Evolutionary conservation across 2,329 filamentous ascomycete species (phyloP).

Genomic region (Helotiales sp.): DNA sequence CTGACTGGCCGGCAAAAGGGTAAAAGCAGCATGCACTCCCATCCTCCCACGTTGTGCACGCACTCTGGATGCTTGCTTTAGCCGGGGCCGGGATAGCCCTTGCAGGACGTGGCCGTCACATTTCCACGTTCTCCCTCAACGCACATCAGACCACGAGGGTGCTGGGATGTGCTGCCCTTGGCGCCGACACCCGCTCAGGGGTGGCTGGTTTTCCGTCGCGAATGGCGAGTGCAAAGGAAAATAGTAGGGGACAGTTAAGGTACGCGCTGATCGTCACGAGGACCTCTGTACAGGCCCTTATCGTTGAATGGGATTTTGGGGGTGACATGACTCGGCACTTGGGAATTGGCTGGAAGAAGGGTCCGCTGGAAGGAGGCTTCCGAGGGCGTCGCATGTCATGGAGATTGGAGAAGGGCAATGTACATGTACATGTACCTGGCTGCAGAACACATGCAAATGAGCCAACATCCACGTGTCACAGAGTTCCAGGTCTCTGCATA

Average conservation of each 20-base stretch:
- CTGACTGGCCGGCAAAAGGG: not conserved
- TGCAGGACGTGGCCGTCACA: not conserved
- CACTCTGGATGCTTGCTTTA: not conserved
- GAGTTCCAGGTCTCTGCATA: too few relatives aligned
- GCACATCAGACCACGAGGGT: conserved; percentile 1
- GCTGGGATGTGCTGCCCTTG: not conserved
- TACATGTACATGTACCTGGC: too few relatives aligned
- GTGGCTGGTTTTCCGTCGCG: conserved; percentile 1
- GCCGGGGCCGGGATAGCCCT: not conserved
- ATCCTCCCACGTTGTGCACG: not conserved
- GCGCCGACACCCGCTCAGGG: not conserved
- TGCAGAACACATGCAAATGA: too few relatives aligned
- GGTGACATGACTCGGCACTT: not conserved
- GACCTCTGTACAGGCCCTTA: too few relatives aligned
- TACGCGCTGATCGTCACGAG: not conserved
- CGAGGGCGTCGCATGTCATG: not conserved
- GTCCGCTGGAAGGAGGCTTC: not conserved
- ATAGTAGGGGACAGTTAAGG: conserved; percentile 2
- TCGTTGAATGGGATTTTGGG: not conserved
- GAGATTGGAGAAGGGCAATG: not conserved
- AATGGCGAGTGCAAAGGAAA: not conserved
- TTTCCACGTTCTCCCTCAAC: not conserved
- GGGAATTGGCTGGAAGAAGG: not conserved
- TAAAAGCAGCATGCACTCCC: not conserved
- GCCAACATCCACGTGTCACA: too few relatives aligned